These are phyloP conservation scores for Sporisorium sorghi DNA, from an alignment of 1,284 basidiomycete genomes.

Conservation along the genomic window DNA sequence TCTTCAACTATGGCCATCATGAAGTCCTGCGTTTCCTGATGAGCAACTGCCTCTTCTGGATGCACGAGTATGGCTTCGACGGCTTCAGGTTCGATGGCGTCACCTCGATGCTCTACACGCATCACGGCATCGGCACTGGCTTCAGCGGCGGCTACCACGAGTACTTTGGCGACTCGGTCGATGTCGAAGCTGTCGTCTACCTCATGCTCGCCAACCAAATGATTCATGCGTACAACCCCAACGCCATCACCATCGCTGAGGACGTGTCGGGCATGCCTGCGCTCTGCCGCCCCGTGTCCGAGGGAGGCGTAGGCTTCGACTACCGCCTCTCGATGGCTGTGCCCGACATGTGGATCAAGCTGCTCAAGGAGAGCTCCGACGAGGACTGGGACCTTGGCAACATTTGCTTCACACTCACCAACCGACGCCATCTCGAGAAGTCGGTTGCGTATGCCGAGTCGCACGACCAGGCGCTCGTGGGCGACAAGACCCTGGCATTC, in stretches of 20 bases:
- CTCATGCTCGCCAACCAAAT: slow-evolving; percentile 96
- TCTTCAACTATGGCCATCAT: slow-evolving; percentile 95
- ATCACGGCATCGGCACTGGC: slow-evolving; percentile 96
- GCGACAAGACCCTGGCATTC: slow-evolving; percentile 92
- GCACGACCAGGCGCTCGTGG: slow-evolving; percentile 96
- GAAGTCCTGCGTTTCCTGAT: slow-evolving; percentile 94
- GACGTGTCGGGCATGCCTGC: slow-evolving; percentile 99
- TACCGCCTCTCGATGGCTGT: slow-evolving; percentile 98
- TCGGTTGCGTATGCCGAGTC: slow-evolving; percentile 95
- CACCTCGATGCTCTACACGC: slow-evolving; percentile 96
- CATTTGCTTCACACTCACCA: slow-evolving; percentile 89
- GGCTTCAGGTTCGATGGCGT: slow-evolving; percentile 99
- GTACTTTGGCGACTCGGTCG: slow-evolving; percentile 88
- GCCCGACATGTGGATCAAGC: slow-evolving; percentile 99
- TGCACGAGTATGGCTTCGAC: slow-evolving; percentile 95
- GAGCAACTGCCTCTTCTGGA: slow-evolving; percentile 93
- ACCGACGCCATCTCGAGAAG: slow-evolving; percentile 88
- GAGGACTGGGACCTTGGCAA: slow-evolving; percentile 88
- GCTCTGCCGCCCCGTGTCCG: slow-evolving; percentile 80
- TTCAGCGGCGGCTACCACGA: slow-evolving; percentile 98
- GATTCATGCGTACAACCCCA: slow-evolving; percentile 83
- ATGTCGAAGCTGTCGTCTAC: slow-evolving; percentile 90
- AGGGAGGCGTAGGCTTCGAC: slow-evolving; percentile 95
- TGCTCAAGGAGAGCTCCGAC: slow-evolving; percentile 90
- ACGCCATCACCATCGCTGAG: slow-evolving; percentile 90